Evolutionary conservation across 2,329 filamentous ascomycete genomes (phyloP), one percentile per base, ranked within the genome.

Genomic region (Simplicillium sp.): DNA sequence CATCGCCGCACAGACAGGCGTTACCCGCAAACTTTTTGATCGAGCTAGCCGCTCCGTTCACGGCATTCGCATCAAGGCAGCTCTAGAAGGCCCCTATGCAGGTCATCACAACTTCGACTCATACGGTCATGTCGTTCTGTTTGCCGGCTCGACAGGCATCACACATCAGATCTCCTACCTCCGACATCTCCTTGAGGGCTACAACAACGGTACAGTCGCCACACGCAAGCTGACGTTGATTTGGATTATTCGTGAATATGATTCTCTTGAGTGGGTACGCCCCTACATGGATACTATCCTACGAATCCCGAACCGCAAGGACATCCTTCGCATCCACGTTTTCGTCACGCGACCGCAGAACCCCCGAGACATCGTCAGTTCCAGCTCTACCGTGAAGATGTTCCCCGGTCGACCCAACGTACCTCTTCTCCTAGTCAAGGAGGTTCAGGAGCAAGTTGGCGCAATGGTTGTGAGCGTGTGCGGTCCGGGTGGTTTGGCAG

Each of bases 111-210:
- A 80, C 45, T 80, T 97, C 48, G 82, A 88, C 61, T 96, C 89
- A 7, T 97, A 96, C 61, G 90, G 92, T 32, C 92, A 94, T 34
- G 80, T 82, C 35, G 77, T 98, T 47, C 81, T 98, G 42, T 88
- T 96, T 56, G 89, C 90, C 11, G 89, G 88, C 42, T 87, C 90
- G 43, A 88, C 92, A 5, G 92, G 92, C 46, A 97, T 98, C 63
- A 95, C 90, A 1, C 90, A 97, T 60, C 88, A 94, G 58, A 77
- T 97, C 25, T 86, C 88, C 29, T 94, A 94, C 59, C 75, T 96
- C 8, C 82, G 80, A 41, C 82, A 92, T 39, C 68, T 90, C 4
- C 73, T 90, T 44, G 66, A 79, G 40, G 83, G 83, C 4, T 83
- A 75, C 59, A 77, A 78, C 40, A 68, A 77, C 1, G 77, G 79